Percentiles rank a stretch among this genome's conserved stretches.
Conservation (phyloP, 805 yeast species). For the Diddensiella santjacobensis region DNA sequence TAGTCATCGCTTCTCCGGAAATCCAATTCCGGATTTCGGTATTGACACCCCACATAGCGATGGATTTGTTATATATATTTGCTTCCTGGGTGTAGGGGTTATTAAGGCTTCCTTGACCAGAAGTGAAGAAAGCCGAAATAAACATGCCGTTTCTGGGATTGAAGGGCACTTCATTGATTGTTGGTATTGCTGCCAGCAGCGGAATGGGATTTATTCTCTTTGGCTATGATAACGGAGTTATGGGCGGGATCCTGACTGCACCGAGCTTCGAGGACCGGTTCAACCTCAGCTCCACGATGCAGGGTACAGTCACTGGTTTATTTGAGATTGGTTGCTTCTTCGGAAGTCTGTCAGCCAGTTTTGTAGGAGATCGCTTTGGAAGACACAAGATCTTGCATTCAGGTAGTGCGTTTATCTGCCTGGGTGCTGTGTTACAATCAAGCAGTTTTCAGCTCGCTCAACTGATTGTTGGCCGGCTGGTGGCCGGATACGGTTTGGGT, state of each 20-base stretch:
- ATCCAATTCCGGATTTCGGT: too few relatives aligned
- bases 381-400: slow-evolving; percentile 52
- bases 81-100: too few relatives aligned
- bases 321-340: slow-evolving; percentile 70
- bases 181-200: slow-evolving; percentile 15
- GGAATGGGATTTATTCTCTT: slow-evolving; percentile 34
- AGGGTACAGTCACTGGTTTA: slow-evolving; percentile 32
- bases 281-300: slow-evolving; percentile 23
- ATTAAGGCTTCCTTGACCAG: too few relatives aligned
- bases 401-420: slow-evolving; percentile 39
- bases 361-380: slow-evolving; percentile 54
- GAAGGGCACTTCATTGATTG: slow-evolving; percentile 5
- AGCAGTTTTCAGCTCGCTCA: slow-evolving; percentile 43
- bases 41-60: too few relatives aligned
- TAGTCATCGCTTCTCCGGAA: too few relatives aligned
- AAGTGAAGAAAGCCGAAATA: too few relatives aligned
- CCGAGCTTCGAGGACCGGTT: slow-evolving; percentile 27
- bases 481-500: slow-evolving; percentile 73
- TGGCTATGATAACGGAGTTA: slow-evolving; percentile 43
- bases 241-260: slow-evolving; percentile 36
- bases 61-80: too few relatives aligned
- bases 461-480: slow-evolving; percentile 55
- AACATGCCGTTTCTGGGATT: slow-evolving; percentile 4
- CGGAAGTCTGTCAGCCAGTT: slow-evolving; percentile 58
- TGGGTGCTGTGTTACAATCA: slow-evolving; percentile 33